Evolutionary conservation across 1,284 basidiomycete species (phyloP), one percentile per base, ranked within the genome.

Genomic region (Irpex sp.): DNA sequence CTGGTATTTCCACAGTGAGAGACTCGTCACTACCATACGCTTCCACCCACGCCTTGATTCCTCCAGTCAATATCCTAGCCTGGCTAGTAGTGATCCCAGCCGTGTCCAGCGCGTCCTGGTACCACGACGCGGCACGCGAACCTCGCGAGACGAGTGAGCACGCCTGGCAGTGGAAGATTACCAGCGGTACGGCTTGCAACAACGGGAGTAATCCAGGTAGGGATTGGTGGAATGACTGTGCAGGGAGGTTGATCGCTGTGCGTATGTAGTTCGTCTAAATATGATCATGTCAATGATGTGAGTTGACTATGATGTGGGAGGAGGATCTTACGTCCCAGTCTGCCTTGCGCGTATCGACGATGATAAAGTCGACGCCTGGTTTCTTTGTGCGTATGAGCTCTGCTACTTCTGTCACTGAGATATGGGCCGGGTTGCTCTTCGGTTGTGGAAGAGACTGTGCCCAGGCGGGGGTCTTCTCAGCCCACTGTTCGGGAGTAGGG

Each of bases 181-280:
- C 65, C 14, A 62, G 28, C 8, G 65, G 65, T 2, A 64, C 54
- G 16, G 45, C 48, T 10, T 37, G 18, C 6, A 64, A 57, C 21
- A 66, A 8, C 4, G 58, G 57, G 4, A 64, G 28, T 16, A 66
- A 21, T 16, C 58, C 28, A 21, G 60, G 58, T 5, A 66, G 59
- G 2, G 65, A 58, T 48, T 66, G 65, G 54, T 66, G 56, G 54
- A 66, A 58, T 10, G 65, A 64, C 21, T 66, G 65, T 2, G 61
- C 65, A 21, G 65, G 65, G 14, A 64, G 58, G 54, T 66, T 66
- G 14, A 66, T 62, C 7, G 65, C 58, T 6, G 65, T 64, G 23
- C 58, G 60, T 3, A 66, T 45, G 57, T 55, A 64, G 9, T 58
- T 58, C 19, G 42, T 57, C 65, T 66, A 33, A 33, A 33, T 33